Percentiles rank a stretch among this genome's conserved stretches.
phyloP scores from a whole-genome alignment of 2,329 filamentous ascomycete species.

The Colletotrichum sp. region DNA sequence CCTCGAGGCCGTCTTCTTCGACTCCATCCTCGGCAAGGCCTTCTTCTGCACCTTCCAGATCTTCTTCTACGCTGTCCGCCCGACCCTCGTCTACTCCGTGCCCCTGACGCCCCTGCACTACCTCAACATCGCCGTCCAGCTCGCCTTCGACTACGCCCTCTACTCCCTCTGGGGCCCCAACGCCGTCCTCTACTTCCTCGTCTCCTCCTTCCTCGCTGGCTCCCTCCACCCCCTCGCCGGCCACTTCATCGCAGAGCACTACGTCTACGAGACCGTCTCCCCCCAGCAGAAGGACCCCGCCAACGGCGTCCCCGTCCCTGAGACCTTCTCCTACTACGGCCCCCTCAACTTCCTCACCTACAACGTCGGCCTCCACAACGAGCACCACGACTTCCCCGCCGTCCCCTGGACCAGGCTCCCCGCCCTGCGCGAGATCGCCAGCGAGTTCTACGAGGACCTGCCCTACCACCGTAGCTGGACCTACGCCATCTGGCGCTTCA shows the following conservation, averaged over 20 bases:
- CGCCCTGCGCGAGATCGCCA: slow-evolving; percentile 77
- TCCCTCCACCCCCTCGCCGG: slow-evolving; percentile 93
- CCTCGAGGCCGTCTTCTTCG: slow-evolving; percentile 88
- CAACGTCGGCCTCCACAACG: slow-evolving; percentile 97
- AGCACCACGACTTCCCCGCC: slow-evolving; percentile 98
- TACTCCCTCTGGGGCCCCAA: slow-evolving; percentile 64
- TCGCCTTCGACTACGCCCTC: slow-evolving; percentile 77
- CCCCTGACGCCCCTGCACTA: slow-evolving; percentile 86
- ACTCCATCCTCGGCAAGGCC: slow-evolving; percentile 93
- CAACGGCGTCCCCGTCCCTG: slow-evolving; percentile 74
- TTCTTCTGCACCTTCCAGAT: slow-evolving; percentile 99
- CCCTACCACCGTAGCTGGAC: slow-evolving; percentile 91
- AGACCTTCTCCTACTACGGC: slow-evolving; percentile 98
- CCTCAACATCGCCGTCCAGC: slow-evolving; percentile 79
- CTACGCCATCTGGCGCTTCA: slow-evolving; percentile 94
- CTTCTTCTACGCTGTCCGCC: slow-evolving; percentile 95
- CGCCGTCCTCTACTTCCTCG: slow-evolving; percentile 80
- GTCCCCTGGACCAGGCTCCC: slow-evolving; percentile 92
- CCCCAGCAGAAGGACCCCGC: slow-evolving; percentile 60
- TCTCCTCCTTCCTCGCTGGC: slow-evolving; percentile 92
- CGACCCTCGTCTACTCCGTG: slow-evolving; percentile 91
- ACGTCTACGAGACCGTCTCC: slow-evolving; percentile 74
- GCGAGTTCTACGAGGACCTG: slow-evolving; percentile 89
- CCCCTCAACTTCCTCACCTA: slow-evolving; percentile 91
- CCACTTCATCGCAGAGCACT: slow-evolving; percentile 99